A percentile compares a stretch with the other conserved stretches of the same genome.
phyloP scores from a whole-genome alignment of 2,329 filamentous ascomycete genomes.

The Cordyceps farinosa region DNA sequence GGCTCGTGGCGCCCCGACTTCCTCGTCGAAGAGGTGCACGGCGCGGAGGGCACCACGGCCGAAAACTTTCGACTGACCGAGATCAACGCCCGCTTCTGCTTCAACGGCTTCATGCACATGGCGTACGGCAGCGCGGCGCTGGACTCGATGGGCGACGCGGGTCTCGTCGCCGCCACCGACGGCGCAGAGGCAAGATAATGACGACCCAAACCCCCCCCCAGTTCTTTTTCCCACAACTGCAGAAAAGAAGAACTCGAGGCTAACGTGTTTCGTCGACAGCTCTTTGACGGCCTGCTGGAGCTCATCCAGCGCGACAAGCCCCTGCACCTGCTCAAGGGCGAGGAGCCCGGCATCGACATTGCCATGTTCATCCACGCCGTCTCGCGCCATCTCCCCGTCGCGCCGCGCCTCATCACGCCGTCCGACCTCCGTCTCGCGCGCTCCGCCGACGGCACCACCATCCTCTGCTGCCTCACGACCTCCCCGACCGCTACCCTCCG shows the following conservation, averaged over 20 bases:
- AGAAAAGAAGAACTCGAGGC: neutral
- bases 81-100: constrained; percentile 40
- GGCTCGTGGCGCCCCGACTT: constrained; percentile 41
- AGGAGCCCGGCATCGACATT: constrained; percentile 37
- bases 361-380: constrained; percentile 35
- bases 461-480: constrained; percentile 28
- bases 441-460: constrained; percentile 23
- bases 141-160: constrained; percentile 19
- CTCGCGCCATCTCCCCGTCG: constrained; percentile 27
- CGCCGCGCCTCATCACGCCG: constrained; percentile 33
- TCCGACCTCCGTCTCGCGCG: constrained; percentile 32
- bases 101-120: constrained; percentile 35
- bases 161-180: constrained; percentile 26
- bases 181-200: constrained; percentile 23
- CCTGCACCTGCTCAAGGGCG: constrained; percentile 37
- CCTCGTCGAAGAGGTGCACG: constrained; percentile 30
- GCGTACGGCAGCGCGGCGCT: constrained; percentile 31
- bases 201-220: neutral
- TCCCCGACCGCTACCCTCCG: constrained; percentile 7
- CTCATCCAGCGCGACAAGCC: constrained; percentile 30
- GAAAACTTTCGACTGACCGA: constrained; percentile 36
- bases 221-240: neutral
- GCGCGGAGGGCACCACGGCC: constrained; percentile 7
- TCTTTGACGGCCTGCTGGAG: constrained; percentile 29
- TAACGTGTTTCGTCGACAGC: constrained; percentile 21